Conservation (phyloP, 495 filamentous ascomycete species). For the Xylaria bambusicola region DNA sequence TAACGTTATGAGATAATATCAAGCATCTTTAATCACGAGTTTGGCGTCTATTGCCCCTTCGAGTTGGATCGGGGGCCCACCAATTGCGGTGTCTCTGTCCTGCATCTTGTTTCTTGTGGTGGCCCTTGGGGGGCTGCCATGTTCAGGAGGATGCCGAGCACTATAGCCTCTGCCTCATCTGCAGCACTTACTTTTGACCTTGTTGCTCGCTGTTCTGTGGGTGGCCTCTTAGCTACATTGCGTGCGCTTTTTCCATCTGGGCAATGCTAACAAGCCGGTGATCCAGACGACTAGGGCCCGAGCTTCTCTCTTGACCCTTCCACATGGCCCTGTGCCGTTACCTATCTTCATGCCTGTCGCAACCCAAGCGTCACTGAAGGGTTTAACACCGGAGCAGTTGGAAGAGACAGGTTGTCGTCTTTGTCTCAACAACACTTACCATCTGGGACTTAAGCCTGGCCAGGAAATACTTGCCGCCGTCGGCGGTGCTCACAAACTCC, state of each 20-base stretch:
- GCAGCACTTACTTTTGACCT: conserved; percentile 79
- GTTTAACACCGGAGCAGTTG: conserved; percentile 88
- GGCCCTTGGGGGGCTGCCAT: background rate
- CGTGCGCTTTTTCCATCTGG: background rate
- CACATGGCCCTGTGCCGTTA: conserved; percentile 85
- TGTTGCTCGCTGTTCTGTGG: conserved; percentile 79
- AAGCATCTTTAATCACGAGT: background rate
- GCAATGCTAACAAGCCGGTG: background rate
- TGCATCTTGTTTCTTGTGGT: too few relatives aligned
- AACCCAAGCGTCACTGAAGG: conserved; percentile 95
- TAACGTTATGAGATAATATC: background rate
- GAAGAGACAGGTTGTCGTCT: conserved; percentile 85
- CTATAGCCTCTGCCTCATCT: conserved; percentile 44
- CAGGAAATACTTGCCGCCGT: conserved; percentile 83
- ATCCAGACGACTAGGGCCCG: conserved; percentile 88
- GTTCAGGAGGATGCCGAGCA: conserved; percentile 47
- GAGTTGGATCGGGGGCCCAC: too few relatives aligned
- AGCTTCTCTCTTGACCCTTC: conserved; percentile 84
- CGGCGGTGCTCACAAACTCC: conserved; percentile 89
- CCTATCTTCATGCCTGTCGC: conserved; percentile 98
- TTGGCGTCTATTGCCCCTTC: too few relatives aligned
- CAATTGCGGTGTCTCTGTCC: too few relatives aligned
- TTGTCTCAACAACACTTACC: conserved; percentile 97
- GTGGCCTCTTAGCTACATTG: conserved; percentile 26
- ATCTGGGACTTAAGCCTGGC: conserved; percentile 91